Base-by-base conservation (phyloP, 129 eudicot species). In the Flaveria sonorensis region DNA sequence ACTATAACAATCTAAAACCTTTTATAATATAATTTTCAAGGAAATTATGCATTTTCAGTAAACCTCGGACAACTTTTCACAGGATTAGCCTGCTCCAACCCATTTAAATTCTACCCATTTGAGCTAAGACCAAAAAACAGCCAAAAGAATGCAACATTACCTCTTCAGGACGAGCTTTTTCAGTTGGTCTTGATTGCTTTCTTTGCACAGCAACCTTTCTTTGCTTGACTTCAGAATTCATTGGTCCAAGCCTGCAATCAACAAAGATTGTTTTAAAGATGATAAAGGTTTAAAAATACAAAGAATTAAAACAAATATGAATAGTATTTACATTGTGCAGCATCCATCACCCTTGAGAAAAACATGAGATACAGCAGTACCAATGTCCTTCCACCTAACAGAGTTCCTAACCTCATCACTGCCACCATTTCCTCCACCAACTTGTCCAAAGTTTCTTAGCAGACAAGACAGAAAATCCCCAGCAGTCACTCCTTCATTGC, bases 211-310 rank as follows among this genome's bases (percentile, higher is more conserved):
- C 84, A 75, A 64, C 52, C 68, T 85, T 92, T 19, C 96, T 88
- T 74, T 86, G 97, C 87, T 91, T 95, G 18, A 91, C 24, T 78
- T 95, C 96, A 73, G 87, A 82, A 81, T 81, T 85, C 99, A 91
- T 91, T 6, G 99, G 99, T 24, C 99, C 99, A 87, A 95, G 84
- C 97, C 99, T 95, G 86, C 9, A 79, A 39, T 11, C 23, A 60
- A 64, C 60, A 73, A 32, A 60, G 8, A 57, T 19, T 1, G 18
- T 19, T 43, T 59, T 30, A 16, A n/a, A 14, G 32, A 43, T 39
- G 6, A 42, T 28, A 0, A 7, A 32, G 39, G 39, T 32, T 6
- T 32, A 19, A 8, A 6, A 1, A 9, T 1, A 3, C 10, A 3
- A 28, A 8, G 6, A 32, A 10, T 6, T 3, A 42, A 16, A 63